phyloP scores from a whole-genome alignment of 148 eudicot genomes.

The Salicornia ramosissima region DNA sequence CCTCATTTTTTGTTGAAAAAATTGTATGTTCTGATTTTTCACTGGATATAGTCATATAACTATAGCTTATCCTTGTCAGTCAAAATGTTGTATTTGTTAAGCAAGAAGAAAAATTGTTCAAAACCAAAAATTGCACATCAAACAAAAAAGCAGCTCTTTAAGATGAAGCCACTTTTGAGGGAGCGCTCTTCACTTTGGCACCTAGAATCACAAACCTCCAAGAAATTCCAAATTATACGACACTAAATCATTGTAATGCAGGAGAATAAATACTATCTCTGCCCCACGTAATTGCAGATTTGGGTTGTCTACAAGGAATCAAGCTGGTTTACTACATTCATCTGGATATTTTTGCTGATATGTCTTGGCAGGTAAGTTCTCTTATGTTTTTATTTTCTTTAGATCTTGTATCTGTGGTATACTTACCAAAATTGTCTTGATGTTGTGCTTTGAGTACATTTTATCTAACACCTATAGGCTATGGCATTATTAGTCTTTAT shows the following conservation, averaged over 20 bases:
- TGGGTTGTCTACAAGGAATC: constrained; percentile 78
- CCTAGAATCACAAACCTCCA: no score
- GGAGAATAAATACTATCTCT: constrained; percentile 12
- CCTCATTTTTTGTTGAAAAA: background rate
- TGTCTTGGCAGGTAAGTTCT: constrained; percentile 60
- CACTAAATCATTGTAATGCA: background rate
- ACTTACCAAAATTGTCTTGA: background rate
- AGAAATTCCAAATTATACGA: no score
- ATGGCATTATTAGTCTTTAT: background rate
- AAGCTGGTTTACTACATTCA: constrained; percentile 42
- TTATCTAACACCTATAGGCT: background rate
- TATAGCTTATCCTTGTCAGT: no score
- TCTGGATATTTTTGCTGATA: constrained; percentile 58
- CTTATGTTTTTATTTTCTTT: background rate
- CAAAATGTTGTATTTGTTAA: no score
- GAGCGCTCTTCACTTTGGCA: no score
- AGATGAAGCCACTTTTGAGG: no score
- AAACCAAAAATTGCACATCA: no score
- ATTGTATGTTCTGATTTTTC: no score
- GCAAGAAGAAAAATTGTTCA: no score
- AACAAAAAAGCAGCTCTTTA: no score
- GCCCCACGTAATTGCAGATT: constrained; percentile 40
- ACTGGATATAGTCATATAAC: no score
- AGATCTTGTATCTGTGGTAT: background rate
- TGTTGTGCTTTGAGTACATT: background rate